Evolutionary conservation across 352 stramenopile genomes (phyloP), one percentile per base, ranked within the genome.

Genomic region (Globisporangium perplexum): DNA sequence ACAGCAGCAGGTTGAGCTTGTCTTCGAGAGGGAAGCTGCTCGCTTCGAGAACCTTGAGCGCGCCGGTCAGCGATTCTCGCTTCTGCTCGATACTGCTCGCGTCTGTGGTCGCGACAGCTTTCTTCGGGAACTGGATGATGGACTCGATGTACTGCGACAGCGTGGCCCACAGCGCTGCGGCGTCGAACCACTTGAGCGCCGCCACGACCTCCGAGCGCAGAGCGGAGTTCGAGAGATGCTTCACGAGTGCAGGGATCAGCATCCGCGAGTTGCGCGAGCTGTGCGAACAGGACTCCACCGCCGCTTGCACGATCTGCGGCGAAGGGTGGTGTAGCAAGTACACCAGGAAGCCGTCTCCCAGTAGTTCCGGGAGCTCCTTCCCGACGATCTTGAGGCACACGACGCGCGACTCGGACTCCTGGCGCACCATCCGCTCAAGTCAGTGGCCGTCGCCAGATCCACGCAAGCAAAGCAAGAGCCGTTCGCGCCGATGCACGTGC

Each of bases 331-430:
- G 76, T 20, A 95, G 72, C 39, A 95, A 55, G 57, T 93, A 95
- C 10, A 95, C 84, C 8, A 95, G 39, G 56, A 87, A 95, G 0
- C 84, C 84, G 53, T 95, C 83, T 4, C 84, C 77, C 4, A 95
- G 60, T 18, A 95, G 61, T 49, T 95, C 84, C 7, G 84, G 82
- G 2, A 95, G 55, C 42, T 93, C 78, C 59, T 82, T 88, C 1
- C 84, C 83, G 1, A 95, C 74, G 51, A 93, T 90, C 51, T 84
- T 88, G 26, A 95, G 66, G 30, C 82, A 86, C 28, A 90, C 72
- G 1, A 95, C 84, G 4, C 83, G 81, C 7, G 78, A 74, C 23
- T 88, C 82, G 23, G 83, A 45, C 20, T 81, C 68, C 58, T 86
- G 57, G 15, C 18, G n/a, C n/a, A n/a, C n/a, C n/a, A n/a, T n/a